Percentiles rank a stretch among this genome's conserved stretches.
Conservation (phyloP, 306 rosid genomes). For the Lablab purpureus region DNA sequence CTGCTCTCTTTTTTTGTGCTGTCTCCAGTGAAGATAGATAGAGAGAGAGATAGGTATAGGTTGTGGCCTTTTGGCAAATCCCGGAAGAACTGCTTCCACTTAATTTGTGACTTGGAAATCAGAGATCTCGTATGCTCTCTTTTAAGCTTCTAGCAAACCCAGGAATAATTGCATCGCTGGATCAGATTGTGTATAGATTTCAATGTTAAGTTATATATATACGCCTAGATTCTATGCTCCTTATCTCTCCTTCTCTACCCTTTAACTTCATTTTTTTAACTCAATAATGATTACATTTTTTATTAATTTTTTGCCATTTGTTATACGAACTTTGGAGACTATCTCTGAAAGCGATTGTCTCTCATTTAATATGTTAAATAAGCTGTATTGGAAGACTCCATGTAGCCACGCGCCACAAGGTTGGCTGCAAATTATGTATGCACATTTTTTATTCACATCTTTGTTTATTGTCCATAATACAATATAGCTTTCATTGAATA, state of each 20-base stretch:
- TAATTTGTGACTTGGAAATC: constrained; percentile 54
- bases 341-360: constrained; percentile 85
- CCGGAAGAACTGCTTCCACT: constrained; percentile 46
- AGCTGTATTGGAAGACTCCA: constrained; percentile 43
- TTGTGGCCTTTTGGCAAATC: constrained; percentile 56
- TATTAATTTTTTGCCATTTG: constrained; percentile 40
- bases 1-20: constrained; percentile 16
- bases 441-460: constrained; percentile 7
- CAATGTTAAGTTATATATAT: constrained; percentile 59
- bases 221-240: constrained; percentile 87
- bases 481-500: constrained; percentile 38
- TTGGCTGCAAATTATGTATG: constrained; percentile 38
- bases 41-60: neutral
- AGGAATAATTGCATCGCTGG: constrained; percentile 98
- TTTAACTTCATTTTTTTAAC: constrained; percentile 50
- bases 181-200: constrained; percentile 92
- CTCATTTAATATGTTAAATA: constrained; percentile 54
- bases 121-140: constrained; percentile 68
- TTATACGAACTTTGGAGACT: constrained; percentile 60
- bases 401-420: constrained; percentile 58
- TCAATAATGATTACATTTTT: constrained; percentile 44
- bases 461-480: constrained; percentile 34
- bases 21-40: neutral
- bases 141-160: constrained; percentile 59
- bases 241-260: constrained; percentile 49